These are phyloP conservation scores for Oehlia diaphana DNA, from an alignment of 192 early-diverging fungal species.

Conservation along the genomic window DNA sequence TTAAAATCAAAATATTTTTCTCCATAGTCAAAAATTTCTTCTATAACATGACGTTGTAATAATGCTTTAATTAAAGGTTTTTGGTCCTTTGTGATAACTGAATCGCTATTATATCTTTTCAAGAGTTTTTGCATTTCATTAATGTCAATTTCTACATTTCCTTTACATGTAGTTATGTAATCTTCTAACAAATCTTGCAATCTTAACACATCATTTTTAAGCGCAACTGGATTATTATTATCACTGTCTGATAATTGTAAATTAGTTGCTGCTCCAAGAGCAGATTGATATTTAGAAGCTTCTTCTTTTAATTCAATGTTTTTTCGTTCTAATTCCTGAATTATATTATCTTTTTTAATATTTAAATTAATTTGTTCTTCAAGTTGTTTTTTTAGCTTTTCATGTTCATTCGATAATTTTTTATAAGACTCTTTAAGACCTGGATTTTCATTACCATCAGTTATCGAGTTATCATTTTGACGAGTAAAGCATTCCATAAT, in stretches of 20 bases:
- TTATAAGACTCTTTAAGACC: too few species aligned
- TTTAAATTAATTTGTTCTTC: too few species aligned
- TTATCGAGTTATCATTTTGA: too few species aligned
- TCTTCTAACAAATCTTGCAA: conserved; percentile 11
- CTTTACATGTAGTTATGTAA: neutral
- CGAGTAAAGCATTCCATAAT: too few species aligned
- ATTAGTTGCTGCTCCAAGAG: conserved; percentile 23
- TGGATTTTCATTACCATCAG: too few species aligned
- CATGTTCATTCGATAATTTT: too few species aligned
- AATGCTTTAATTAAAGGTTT: neutral
- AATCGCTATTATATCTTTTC: neutral
- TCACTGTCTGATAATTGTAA: conserved; percentile 17
- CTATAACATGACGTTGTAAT: conserved; percentile 5
- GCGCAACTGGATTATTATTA: conserved; percentile 3
- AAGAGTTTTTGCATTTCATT: neutral
- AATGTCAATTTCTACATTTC: conserved; percentile 2
- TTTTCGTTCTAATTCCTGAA: neutral
- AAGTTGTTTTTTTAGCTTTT: too few species aligned
- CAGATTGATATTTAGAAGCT: conserved; percentile 20
- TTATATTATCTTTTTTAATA: neutral
- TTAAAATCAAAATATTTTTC: neutral
- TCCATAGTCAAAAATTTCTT: neutral
- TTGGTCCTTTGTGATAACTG: neutral
- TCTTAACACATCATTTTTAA: neutral
- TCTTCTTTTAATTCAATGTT: conserved; percentile 3